phyloP scores from a whole-genome alignment of 2,329 filamentous ascomycete species.

The Ophiostoma tasmaniense region DNA sequence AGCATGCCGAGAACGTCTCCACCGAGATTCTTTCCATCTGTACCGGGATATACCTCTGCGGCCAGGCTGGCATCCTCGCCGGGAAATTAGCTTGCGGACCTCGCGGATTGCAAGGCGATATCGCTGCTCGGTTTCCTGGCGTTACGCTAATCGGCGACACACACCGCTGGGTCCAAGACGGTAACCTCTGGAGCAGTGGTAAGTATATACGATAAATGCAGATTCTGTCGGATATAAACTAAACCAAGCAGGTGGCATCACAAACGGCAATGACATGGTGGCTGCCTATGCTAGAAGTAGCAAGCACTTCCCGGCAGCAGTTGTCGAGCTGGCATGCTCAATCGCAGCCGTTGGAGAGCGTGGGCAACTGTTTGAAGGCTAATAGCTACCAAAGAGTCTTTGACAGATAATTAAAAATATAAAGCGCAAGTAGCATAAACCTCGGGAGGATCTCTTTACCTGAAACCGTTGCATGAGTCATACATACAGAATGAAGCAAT shows the following conservation, averaged over 20 bases:
- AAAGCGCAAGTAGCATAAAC: too few relatives aligned
- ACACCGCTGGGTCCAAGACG: not conserved
- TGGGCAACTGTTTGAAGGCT: not conserved
- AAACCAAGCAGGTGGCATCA: not conserved
- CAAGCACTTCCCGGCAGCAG: not conserved
- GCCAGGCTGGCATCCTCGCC: not conserved
- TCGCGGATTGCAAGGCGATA: not conserved
- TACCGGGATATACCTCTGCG: not conserved
- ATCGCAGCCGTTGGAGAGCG: not conserved
- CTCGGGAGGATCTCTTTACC: too few relatives aligned
- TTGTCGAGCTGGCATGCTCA: not conserved
- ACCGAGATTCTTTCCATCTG: not conserved
- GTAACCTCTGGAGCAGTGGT: slow-evolving; percentile 1
- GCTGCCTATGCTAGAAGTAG: not conserved
- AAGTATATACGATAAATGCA: not conserved
- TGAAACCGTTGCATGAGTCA: too few relatives aligned
- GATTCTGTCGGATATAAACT: not conserved
- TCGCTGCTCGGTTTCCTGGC: not conserved
- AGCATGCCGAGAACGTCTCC: not conserved
- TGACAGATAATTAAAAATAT: too few relatives aligned
- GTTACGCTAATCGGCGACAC: not conserved
- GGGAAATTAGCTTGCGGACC: not conserved
- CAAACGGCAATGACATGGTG: not conserved
- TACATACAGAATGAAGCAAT: too few relatives aligned
- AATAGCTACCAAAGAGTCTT: too few relatives aligned